A percentile compares a stretch with the other conserved stretches of the same genome.
phyloP scores from a whole-genome alignment of 164 flowering plant species.

The Vitis riparia region DNA sequence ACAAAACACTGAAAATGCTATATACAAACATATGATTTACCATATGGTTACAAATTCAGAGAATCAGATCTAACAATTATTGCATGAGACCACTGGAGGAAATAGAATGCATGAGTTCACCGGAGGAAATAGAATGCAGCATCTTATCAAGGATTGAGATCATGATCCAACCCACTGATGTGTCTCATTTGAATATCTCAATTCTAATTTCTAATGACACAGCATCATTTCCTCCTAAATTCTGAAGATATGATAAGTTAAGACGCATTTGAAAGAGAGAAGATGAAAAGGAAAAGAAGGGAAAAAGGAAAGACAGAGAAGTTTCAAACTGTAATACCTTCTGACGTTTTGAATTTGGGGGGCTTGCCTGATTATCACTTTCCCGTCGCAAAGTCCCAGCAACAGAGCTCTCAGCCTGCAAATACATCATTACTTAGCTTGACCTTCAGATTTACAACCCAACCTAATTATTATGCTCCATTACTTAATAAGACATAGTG shows the following conservation, averaged over 20 bases:
- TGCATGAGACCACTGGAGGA: too few species aligned
- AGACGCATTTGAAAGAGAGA: neutral
- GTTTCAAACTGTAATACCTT: constrained; percentile 38
- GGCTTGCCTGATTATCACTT: constrained; percentile 24
- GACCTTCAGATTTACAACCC: neutral
- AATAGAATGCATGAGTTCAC: too few species aligned
- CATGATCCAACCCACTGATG: too few species aligned
- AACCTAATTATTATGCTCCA: too few species aligned
- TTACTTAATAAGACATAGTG: too few species aligned
- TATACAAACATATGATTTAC: too few species aligned
- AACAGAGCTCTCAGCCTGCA: constrained; percentile 25
- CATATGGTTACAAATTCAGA: too few species aligned
- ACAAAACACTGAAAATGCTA: too few species aligned
- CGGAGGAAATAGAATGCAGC: too few species aligned
- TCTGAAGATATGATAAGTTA: neutral
- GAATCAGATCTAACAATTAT: too few species aligned
- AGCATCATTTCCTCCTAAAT: neutral
- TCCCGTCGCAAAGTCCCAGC: constrained; percentile 25
- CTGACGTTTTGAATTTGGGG: constrained; percentile 61
- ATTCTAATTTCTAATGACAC: neutral
- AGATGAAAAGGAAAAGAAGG: neutral
- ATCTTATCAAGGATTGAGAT: too few species aligned
- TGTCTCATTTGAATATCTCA: too few species aligned
- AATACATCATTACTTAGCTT: neutral
- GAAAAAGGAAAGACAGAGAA: neutral